These are phyloP conservation scores for Trichoderma asperellum DNA, from an alignment of 2,329 filamentous ascomycete genomes.

Conservation along the genomic window DNA sequence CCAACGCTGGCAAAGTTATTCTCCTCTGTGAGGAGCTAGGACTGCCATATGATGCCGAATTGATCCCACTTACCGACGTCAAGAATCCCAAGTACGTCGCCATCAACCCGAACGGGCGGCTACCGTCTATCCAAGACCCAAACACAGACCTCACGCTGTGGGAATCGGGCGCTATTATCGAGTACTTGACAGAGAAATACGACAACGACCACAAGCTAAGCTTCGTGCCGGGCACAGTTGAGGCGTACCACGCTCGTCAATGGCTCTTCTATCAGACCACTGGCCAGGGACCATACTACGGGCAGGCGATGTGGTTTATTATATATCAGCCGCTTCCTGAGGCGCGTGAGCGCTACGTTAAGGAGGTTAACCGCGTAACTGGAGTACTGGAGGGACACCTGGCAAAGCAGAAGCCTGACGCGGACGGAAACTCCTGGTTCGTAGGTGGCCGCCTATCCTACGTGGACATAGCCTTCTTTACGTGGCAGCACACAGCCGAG, in stretches of 20 bases:
- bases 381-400: constrained; percentile 15
- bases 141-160: constrained; percentile 39
- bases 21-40: constrained; percentile 45
- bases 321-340: constrained; percentile 17
- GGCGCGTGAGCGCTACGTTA: constrained; percentile 12
- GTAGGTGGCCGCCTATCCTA: constrained; percentile 11
- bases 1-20: constrained; percentile 41
- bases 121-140: constrained; percentile 43
- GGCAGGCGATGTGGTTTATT: constrained; percentile 41
- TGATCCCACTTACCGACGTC: constrained; percentile 31
- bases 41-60: constrained; percentile 42
- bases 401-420: constrained; percentile 19
- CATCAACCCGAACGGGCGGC: constrained; percentile 44
- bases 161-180: constrained; percentile 39
- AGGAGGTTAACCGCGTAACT: constrained; percentile 16
- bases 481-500: constrained; percentile 20
- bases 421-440: constrained; percentile 15
- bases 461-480: constrained; percentile 18
- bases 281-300: constrained; percentile 47
- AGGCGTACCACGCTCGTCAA: constrained; percentile 42
- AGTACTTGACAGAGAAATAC: constrained; percentile 40
- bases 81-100: constrained; percentile 37
- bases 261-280: constrained; percentile 46
- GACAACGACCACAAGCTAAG: constrained; percentile 38
- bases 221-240: constrained; percentile 32